Evolutionary conservation across 441 rosid genomes (phyloP).

Genomic region (Hura crepitans): DNA sequence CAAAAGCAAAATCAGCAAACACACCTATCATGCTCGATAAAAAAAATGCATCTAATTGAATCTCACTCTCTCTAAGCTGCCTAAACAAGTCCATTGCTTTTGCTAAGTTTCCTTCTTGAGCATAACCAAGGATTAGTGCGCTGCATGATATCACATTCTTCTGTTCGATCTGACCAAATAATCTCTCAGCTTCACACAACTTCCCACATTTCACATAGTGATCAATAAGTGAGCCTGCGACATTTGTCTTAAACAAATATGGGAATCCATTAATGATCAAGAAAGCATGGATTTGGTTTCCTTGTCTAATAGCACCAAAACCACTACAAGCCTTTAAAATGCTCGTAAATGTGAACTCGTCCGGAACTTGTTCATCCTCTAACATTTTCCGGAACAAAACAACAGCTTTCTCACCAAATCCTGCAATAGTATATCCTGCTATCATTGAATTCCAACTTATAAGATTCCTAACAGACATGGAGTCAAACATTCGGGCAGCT

Average conservation of each 20-base stretch:
- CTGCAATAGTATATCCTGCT: slow-evolving; percentile 50
- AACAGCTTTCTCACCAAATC: slow-evolving; percentile 52
- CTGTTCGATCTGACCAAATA: slow-evolving; percentile 50
- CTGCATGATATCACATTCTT: slow-evolving; percentile 75
- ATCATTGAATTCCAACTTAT: slow-evolving; percentile 77
- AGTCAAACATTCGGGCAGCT: slow-evolving; percentile 47
- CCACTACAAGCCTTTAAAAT: slow-evolving; percentile 59
- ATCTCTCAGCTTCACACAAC: slow-evolving; percentile 49
- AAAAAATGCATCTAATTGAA: slow-evolving; percentile 52
- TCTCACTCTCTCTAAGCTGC: slow-evolving; percentile 40
- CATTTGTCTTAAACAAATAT: slow-evolving; percentile 33
- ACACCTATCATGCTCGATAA: slow-evolving; percentile 69
- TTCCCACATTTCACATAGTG: slow-evolving; percentile 67
- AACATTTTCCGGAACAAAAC: slow-evolving; percentile 50
- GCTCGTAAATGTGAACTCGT: slow-evolving; percentile 66
- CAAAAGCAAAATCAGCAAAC: slow-evolving; percentile 79
- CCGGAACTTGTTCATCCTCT: slow-evolving; percentile 42
- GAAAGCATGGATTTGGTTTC: slow-evolving; percentile 60
- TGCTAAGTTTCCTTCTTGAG: slow-evolving; percentile 59
- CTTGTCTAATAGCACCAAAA: slow-evolving; percentile 46
- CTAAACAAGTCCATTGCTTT: slow-evolving; percentile 66
- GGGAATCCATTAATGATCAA: slow-evolving; percentile 55
- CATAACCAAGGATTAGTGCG: slow-evolving; percentile 71
- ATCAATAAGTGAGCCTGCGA: slow-evolving; percentile 66
- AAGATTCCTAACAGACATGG: slow-evolving; percentile 43